Percentiles rank a stretch among this genome's conserved stretches.
These are phyloP conservation scores for Hamamelis virginiana DNA, from an alignment of 164 flowering plant genomes.

Conservation along the genomic window DNA sequence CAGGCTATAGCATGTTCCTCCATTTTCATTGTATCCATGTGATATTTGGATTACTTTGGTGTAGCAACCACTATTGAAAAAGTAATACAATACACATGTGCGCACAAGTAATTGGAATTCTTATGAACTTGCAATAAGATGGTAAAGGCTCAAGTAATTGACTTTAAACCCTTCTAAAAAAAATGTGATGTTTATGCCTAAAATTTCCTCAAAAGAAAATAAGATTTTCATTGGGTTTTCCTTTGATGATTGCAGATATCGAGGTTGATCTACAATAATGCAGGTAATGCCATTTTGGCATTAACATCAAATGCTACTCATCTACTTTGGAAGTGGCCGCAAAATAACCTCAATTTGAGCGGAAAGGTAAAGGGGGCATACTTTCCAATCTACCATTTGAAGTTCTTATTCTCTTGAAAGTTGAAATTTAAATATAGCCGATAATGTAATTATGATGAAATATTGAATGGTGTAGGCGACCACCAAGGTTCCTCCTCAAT, in stretches of 20 bases:
- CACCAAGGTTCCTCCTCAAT: slow-evolving; percentile 23
- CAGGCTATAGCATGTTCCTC: no score
- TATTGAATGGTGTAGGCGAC: slow-evolving; percentile 28
- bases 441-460: background rate
- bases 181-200: no score
- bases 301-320: slow-evolving; percentile 33
- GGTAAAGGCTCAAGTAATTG: no score
- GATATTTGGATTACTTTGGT: no score
- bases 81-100: no score
- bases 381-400: background rate
- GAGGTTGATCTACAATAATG: slow-evolving; percentile 32
- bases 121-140: no score
- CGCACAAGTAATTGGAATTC: no score
- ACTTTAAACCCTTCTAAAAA: no score
- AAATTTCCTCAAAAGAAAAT: background rate
- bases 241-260: slow-evolving; percentile 22
- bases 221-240: slow-evolving; percentile 5
- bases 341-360: slow-evolving; percentile 13
- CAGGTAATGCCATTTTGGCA: slow-evolving; percentile 34
- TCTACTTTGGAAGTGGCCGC: slow-evolving; percentile 39
- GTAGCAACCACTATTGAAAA: no score
- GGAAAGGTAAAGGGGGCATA: slow-evolving; percentile 22
- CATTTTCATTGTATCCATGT: no score
- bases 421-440: background rate
- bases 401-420: background rate